A percentile compares a stretch with the other conserved stretches of the same genome.
These are phyloP conservation scores for Linum usitatissimum DNA, from an alignment of 345 rosid genomes.

Conservation along the genomic window DNA sequence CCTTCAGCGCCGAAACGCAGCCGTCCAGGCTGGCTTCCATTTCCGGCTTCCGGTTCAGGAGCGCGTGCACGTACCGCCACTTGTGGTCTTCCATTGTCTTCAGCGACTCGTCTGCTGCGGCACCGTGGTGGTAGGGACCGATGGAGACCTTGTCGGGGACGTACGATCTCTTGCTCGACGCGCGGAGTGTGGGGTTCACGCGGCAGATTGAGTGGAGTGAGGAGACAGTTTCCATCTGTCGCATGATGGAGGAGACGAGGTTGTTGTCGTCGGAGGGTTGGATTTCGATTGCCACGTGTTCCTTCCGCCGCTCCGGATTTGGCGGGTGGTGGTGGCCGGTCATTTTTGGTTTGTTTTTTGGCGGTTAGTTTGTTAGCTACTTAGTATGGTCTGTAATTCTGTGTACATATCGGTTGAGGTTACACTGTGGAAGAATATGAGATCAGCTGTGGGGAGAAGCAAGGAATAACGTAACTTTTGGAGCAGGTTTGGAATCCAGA, in stretches of 20 bases:
- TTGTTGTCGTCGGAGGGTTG: not conserved
- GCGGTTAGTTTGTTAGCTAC: not conserved
- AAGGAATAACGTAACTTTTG: not conserved
- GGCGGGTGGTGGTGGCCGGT: not conserved
- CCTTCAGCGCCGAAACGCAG: constrained; percentile 28
- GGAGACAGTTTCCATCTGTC: constrained; percentile 27
- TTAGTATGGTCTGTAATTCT: too few species aligned
- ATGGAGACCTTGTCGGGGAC: constrained; percentile 31
- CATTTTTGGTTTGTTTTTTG: not conserved
- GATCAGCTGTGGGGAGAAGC: not conserved
- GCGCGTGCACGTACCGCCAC: constrained; percentile 35
- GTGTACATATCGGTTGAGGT: too few species aligned
- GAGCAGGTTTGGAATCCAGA: too few species aligned
- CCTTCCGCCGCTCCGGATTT: not conserved
- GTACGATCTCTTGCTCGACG: constrained; percentile 4
- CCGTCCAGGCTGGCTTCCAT: constrained; percentile 26
- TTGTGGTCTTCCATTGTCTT: constrained; percentile 27
- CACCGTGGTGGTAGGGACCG: constrained; percentile 24
- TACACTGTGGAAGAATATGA: not conserved
- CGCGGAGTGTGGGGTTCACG: constrained; percentile 9
- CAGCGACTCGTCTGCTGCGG: not conserved
- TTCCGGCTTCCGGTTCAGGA: constrained; percentile 28
- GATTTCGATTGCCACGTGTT: not conserved
- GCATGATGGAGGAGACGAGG: constrained; percentile 22
- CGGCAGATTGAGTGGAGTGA: constrained; percentile 24